Percentiles rank a stretch among this genome's conserved stretches.
These are phyloP conservation scores for Phoma sp. DNA, from an alignment of 2,329 filamentous ascomycete genomes.

Conservation along the genomic window DNA sequence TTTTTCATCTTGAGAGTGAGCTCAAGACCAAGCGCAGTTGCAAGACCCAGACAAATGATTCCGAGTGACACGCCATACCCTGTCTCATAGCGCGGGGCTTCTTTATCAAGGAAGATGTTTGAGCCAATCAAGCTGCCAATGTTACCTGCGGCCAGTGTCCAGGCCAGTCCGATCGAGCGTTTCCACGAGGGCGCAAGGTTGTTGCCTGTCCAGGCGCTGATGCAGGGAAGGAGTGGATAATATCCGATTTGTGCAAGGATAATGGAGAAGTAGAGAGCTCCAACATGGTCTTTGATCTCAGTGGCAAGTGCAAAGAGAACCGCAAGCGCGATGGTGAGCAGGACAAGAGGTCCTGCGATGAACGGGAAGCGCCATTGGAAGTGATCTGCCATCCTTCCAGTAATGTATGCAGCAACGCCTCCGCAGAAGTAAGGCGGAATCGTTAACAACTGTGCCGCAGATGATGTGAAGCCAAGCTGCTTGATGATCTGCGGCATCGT, in stretches of 20 bases:
- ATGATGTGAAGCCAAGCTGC: constrained; percentile 71
- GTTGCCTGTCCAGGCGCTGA: constrained; percentile 12
- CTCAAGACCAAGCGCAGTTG: too few relatives aligned
- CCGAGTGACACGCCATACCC: background rate
- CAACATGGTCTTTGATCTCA: background rate
- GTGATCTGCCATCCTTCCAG: background rate
- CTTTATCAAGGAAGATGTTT: constrained; percentile 6
- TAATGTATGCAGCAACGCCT: constrained; percentile 1
- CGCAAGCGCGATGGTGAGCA: background rate
- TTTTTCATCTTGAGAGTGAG: too few relatives aligned
- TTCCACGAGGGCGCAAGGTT: constrained; percentile 10
- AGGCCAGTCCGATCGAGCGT: constrained; percentile 6
- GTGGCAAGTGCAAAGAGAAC: background rate
- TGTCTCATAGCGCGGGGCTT: constrained; percentile 6
- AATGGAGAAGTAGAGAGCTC: constrained; percentile 7
- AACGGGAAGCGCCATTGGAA: too few relatives aligned
- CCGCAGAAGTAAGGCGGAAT: constrained; percentile 5
- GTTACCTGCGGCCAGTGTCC: constrained; percentile 9
- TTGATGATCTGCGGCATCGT: constrained; percentile 72
- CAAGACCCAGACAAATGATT: too few relatives aligned
- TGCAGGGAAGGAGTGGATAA: constrained; percentile 6
- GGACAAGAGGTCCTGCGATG: too few relatives aligned
- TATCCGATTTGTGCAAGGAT: constrained; percentile 5
- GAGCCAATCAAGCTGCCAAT: constrained; percentile 6
- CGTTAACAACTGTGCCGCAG: constrained; percentile 4